Evolutionary conservation across 176 grass and related monocot species (phyloP).

Genomic region (Musa itinerans): DNA sequence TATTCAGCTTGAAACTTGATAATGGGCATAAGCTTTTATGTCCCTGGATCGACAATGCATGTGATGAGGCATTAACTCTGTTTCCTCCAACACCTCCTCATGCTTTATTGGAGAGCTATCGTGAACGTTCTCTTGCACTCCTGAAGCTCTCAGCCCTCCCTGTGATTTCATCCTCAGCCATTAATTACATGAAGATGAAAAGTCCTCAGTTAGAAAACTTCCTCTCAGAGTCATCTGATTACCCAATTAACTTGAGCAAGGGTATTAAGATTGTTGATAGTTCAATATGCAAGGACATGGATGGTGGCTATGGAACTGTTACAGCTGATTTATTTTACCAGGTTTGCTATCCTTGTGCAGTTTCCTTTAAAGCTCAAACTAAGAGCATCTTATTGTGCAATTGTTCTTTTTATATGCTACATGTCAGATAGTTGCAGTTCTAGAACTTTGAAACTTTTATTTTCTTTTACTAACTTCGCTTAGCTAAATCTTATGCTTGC

Average conservation of each 20-base stretch:
- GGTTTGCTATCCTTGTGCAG: slow-evolving; percentile 39
- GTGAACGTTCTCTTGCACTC: slow-evolving; percentile 48
- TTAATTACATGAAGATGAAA: slow-evolving; percentile 64
- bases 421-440: not conserved
- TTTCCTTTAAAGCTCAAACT: not conserved
- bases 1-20: slow-evolving; percentile 91
- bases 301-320: slow-evolving; percentile 56
- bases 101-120: slow-evolving; percentile 61
- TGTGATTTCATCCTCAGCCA: slow-evolving; percentile 53
- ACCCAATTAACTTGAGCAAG: slow-evolving; percentile 42
- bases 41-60: slow-evolving; percentile 95
- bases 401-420: not conserved
- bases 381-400: not conserved
- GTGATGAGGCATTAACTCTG: slow-evolving; percentile 75
- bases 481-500: too few relatives aligned
- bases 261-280: slow-evolving; percentile 45
- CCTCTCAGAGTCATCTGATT: slow-evolving; percentile 38
- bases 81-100: slow-evolving; percentile 80
- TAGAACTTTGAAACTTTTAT: not conserved
- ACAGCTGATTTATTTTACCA: slow-evolving; percentile 51
- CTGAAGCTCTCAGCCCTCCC: slow-evolving; percentile 66
- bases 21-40: slow-evolving; percentile 89
- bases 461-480: not conserved
- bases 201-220: slow-evolving; percentile 58
- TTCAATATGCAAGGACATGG: slow-evolving; percentile 48